phyloP scores from a whole-genome alignment of 768 basidiomycete species.

The Xanthoconium purpureum region DNA sequence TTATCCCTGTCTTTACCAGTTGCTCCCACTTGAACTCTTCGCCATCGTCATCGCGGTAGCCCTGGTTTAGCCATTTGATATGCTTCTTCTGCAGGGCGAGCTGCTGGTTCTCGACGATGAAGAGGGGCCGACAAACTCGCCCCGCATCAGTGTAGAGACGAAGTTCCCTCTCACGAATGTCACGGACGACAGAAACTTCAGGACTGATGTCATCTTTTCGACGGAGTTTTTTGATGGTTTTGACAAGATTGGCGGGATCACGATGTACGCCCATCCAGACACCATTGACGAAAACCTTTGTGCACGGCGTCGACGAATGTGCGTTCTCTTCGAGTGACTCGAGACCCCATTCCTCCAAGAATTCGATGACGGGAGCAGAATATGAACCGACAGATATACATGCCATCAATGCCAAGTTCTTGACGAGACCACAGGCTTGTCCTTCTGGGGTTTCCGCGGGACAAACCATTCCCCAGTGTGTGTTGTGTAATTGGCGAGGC shows the following conservation, averaged over 20 bases:
- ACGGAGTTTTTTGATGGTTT: slow-evolving; percentile 88
- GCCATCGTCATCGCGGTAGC: slow-evolving; percentile 52
- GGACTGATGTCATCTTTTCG: slow-evolving; percentile 93
- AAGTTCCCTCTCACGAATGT: slow-evolving; percentile 93
- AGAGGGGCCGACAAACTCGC: slow-evolving; percentile 93
- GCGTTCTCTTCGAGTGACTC: slow-evolving; percentile 94
- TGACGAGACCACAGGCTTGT: slow-evolving; percentile 98
- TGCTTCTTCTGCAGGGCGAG: slow-evolving; percentile 82
- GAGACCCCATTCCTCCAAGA: slow-evolving; percentile 97
- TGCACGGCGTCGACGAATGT: slow-evolving; percentile 75
- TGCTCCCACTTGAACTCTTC: slow-evolving; percentile 80
- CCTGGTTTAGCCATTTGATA: slow-evolving; percentile 64
- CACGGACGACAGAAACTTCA: slow-evolving; percentile 96
- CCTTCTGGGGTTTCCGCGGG: slow-evolving; percentile 99
- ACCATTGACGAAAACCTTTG: slow-evolving; percentile 98
- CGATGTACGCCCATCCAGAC: slow-evolving; percentile 99
- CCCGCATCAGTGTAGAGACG: slow-evolving; percentile 96
- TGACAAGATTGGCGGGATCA: slow-evolving; percentile 87
- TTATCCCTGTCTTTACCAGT: slow-evolving; percentile 80
- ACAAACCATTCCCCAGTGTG: slow-evolving; percentile 99
- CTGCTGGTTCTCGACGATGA: slow-evolving; percentile 93
- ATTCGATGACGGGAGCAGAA: slow-evolving; percentile 95
- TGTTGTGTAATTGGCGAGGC: slow-evolving; percentile 97
- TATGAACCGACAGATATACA: slow-evolving; percentile 97
- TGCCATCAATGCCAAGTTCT: slow-evolving; percentile 96